These are phyloP conservation scores for Taphrina sp. DNA, from an alignment of 1,139 yeast genomes.

Conservation along the genomic window DNA sequence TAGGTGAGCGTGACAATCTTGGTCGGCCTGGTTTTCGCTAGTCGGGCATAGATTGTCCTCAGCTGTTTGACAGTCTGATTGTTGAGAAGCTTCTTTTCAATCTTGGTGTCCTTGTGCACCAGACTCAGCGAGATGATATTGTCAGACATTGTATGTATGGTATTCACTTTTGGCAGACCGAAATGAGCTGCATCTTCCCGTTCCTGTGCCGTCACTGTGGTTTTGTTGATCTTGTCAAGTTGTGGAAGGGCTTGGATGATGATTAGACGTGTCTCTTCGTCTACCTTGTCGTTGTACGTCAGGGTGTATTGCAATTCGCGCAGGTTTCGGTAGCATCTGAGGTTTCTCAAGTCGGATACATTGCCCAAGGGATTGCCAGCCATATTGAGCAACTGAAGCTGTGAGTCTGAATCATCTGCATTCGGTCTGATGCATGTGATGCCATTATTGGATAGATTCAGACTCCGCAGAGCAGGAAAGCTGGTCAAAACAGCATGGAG, in stretches of 20 bases:
- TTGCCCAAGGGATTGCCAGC: constrained; percentile 9
- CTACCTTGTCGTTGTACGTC: constrained; percentile 4
- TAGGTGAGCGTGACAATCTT: background rate
- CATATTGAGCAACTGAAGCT: constrained; percentile 1
- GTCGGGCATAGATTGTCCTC: constrained; percentile 5
- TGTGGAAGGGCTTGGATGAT: constrained; percentile 10
- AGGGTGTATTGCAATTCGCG: constrained; percentile 4
- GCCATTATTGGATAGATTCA: constrained; percentile 4
- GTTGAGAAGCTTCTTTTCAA: constrained; percentile 11
- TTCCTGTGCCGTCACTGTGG: constrained; percentile 23
- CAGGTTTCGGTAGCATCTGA: background rate
- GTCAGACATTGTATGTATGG: background rate
- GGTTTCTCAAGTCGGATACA: background rate
- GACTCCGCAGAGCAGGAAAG: constrained; percentile 6
- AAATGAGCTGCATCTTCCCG: constrained; percentile 22
- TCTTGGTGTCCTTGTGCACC: background rate
- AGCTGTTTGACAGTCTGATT: constrained; percentile 20
- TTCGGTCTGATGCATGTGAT: background rate
- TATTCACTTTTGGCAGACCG: background rate
- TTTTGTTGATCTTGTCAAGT: constrained; percentile 9
- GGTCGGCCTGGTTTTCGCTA: background rate
- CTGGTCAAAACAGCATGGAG: constrained; percentile 2
- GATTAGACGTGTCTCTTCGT: constrained; percentile 4
- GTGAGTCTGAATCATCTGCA: background rate
- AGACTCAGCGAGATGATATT: constrained; percentile 8